Conservation (phyloP, 2,329 filamentous ascomycete species). For the Fusarium sp. region DNA sequence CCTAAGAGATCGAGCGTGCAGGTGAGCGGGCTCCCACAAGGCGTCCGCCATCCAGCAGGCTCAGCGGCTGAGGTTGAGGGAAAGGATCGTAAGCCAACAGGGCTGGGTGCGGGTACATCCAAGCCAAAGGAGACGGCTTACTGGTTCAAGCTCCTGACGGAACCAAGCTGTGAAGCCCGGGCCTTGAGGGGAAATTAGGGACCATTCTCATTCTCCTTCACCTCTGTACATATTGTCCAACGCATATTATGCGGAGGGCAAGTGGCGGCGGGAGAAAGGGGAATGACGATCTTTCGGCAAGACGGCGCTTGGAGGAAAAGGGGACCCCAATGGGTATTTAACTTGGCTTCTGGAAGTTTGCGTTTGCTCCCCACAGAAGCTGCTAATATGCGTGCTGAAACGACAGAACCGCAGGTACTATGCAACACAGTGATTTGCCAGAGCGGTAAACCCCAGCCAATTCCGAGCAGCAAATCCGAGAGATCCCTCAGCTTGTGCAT, state of each 20-base stretch:
- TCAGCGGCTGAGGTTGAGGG: constrained; percentile 43
- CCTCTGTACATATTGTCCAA: constrained; percentile 28
- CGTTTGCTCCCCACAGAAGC: constrained; percentile 3
- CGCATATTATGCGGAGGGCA: constrained; percentile 20
- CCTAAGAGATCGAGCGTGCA: constrained; percentile 30
- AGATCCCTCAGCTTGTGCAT: constrained; percentile 23
- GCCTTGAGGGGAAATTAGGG: constrained; percentile 42
- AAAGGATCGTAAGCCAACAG: constrained; percentile 48
- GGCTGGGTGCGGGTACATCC: constrained; percentile 40
- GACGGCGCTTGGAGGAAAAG: constrained; percentile 23
- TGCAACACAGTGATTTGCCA: constrained; percentile 13
- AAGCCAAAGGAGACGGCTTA: constrained; percentile 26
- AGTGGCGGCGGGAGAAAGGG: constrained; percentile 34
- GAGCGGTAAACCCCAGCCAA: constrained; percentile 20
- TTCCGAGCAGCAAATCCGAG: constrained; percentile 16
- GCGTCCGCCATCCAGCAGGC: constrained; percentile 42
- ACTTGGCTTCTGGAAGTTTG: constrained; percentile 35
- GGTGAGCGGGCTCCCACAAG: constrained; percentile 42
- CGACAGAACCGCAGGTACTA: constrained; percentile 2
- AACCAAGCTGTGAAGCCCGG: constrained; percentile 30
- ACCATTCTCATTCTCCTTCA: constrained; percentile 14
- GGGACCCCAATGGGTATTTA: constrained; percentile 23
- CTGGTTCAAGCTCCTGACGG: constrained; percentile 29
- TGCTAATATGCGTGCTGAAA: constrained; percentile 31
- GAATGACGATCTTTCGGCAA: constrained; percentile 34